Evolutionary conservation across 2,329 filamentous ascomycete species (phyloP).

Genomic region (Herpotrichia juniperi): DNA sequence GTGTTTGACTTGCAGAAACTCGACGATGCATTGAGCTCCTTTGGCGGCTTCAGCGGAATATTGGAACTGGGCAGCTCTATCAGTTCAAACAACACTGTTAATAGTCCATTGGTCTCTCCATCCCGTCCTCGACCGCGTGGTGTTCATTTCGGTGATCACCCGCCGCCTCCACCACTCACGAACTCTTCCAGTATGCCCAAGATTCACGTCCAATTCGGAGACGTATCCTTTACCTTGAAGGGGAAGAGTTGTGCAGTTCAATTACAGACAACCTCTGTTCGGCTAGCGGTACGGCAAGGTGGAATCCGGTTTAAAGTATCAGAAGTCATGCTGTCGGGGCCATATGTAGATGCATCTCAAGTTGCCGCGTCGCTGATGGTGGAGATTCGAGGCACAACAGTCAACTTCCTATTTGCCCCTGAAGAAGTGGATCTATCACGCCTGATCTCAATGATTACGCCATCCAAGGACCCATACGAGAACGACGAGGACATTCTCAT

Average conservation of each 20-base stretch:
- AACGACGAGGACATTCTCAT: conserved; percentile 93
- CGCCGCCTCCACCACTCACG: conserved; percentile 22
- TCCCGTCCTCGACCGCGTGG: conserved; percentile 49
- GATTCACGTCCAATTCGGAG: conserved; percentile 76
- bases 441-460: conserved; percentile 84
- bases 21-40: conserved; percentile 86
- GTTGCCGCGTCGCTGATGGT: conserved; percentile 67
- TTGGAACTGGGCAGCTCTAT: conserved; percentile 87
- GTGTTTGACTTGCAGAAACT: conserved; percentile 78
- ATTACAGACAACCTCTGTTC: conserved; percentile 80
- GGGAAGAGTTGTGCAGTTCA: conserved; percentile 78
- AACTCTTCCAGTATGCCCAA: conserved; percentile 56
- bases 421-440: conserved; percentile 81
- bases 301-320: conserved; percentile 76
- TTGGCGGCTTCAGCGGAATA: conserved; percentile 90
- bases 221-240: conserved; percentile 75
- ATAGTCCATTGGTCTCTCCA: conserved; percentile 37
- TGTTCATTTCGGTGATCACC: conserved; percentile 62
- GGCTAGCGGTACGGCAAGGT: conserved; percentile 76
- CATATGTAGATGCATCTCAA: conserved; percentile 61
- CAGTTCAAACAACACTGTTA: conserved; percentile 69
- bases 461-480: conserved; percentile 88
- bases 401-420: conserved; percentile 74
- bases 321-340: conserved; percentile 76
- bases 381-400: conserved; percentile 68